Base-by-base conservation (phyloP, 768 basidiomycete genomes). In the Trametes elegans region DNA sequence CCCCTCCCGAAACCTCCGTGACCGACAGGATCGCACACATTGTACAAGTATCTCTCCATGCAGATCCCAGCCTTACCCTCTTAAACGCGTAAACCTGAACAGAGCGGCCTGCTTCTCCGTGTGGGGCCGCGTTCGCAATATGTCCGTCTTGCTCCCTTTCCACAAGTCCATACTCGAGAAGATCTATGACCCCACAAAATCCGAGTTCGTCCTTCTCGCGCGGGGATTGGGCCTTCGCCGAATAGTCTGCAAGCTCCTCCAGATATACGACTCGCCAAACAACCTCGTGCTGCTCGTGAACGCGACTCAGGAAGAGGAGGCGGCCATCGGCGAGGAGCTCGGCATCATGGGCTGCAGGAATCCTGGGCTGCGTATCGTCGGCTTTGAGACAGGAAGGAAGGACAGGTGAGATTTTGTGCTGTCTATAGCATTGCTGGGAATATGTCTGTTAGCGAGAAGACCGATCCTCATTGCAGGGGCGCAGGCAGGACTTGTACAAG, bases 271-370 rank as follows among this genome's bases (percentile, higher is more conserved):
- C 74, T 82, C 88, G 19, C 84, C 90, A 29, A 81, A 85, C 56
- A 94, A 82, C 65, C 80, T 97, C 14, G 80, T 98, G 39, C 72
- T 98, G 8, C 75, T 99, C 19, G 84, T 98, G 43, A 88, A 92
- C 71, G 89, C 90, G 0, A 79, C 84, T 0, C 79, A 84, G 8
- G 91, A 94, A 60, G 97, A 98, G 67, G 95, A 96, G 66, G 77
- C 84, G 1, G 93, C 87, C 6, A 90, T 98, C 29, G 92, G 91
- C 1, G 94, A 97, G 61, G 93, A 97, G 67, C 78, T 99, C 28
- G 87, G 93, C 0, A 84, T 93, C 10, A 88, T 97, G 83, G 95
- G 95, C 3, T 94, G 91, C 61, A 74, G 91, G 57, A 85, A 82
- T 62, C 95, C 94, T 0, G 93, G 93, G 0, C 73, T 98, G 55